Evolutionary conservation across 2,329 filamentous ascomycete species (phyloP).

Genomic region (Ophiocordyceps camponoti-floridani): DNA sequence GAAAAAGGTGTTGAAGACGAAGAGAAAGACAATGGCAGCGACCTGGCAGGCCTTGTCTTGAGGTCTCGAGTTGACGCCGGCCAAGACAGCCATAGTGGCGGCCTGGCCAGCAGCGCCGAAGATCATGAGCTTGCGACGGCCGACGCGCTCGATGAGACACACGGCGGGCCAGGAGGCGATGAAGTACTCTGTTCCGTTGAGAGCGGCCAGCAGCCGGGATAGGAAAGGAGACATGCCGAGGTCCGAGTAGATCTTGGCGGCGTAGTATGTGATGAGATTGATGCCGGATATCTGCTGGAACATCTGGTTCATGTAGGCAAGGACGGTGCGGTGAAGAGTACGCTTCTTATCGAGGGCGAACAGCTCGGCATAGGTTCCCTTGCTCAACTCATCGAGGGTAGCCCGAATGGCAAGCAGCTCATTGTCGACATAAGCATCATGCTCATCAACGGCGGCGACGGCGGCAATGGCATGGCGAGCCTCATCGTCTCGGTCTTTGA

Average conservation of each 20-base stretch:
- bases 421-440: slow-evolving; percentile 37
- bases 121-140: slow-evolving; percentile 54
- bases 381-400: slow-evolving; percentile 50
- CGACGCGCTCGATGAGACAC: slow-evolving; percentile 47
- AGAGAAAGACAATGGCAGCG: slow-evolving; percentile 48
- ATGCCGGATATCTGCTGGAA: slow-evolving; percentile 49
- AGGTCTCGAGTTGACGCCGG: slow-evolving; percentile 34
- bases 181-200: slow-evolving; percentile 30
- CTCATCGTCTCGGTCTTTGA: slow-evolving; percentile 27
- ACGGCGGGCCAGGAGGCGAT: slow-evolving; percentile 44
- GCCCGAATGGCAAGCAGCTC: slow-evolving; percentile 45
- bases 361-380: slow-evolving; percentile 39
- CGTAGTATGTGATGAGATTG: slow-evolving; percentile 46
- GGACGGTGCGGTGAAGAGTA: slow-evolving; percentile 36
- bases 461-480: slow-evolving; percentile 28
- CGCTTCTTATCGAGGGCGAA: slow-evolving; percentile 41
- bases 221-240: slow-evolving; percentile 34
- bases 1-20: slow-evolving; percentile 40
- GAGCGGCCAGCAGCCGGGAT: slow-evolving; percentile 35
- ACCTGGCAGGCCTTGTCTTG: slow-evolving; percentile 31
- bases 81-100: slow-evolving; percentile 44
- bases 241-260: slow-evolving; percentile 37
- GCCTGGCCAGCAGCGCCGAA: slow-evolving; percentile 47
- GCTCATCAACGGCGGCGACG: slow-evolving; percentile 33
- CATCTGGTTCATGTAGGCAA: slow-evolving; percentile 43